Conservation (phyloP, 2,329 filamentous ascomycete species). For the Claviceps pazoutovae region DNA sequence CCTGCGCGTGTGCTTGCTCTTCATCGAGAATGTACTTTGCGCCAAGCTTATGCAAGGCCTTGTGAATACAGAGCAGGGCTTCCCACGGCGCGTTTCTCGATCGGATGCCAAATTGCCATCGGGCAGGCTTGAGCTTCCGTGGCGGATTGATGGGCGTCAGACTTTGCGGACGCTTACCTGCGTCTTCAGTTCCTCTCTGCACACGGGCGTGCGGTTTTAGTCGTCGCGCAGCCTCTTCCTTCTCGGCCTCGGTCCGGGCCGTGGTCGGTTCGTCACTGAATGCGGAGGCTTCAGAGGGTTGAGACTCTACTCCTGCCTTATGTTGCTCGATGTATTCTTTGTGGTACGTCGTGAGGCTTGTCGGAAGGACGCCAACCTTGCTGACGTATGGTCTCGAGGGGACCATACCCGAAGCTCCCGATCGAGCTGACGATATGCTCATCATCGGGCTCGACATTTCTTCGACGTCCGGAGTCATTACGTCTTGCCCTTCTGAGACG, state of each 20-base stretch:
- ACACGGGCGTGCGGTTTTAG: slow-evolving; percentile 75
- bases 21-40: slow-evolving; percentile 72
- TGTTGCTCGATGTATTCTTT: slow-evolving; percentile 73
- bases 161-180: slow-evolving; percentile 42
- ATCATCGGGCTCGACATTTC: slow-evolving; percentile 35
- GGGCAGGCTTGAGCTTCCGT: slow-evolving; percentile 66
- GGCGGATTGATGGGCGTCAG: slow-evolving; percentile 48
- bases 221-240: slow-evolving; percentile 65
- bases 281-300: slow-evolving; percentile 27
- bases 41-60: slow-evolving; percentile 73
- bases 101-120: slow-evolving; percentile 96
- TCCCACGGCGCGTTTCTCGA: slow-evolving; percentile 90
- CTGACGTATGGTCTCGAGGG: slow-evolving; percentile 50
- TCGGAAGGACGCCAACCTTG: slow-evolving; percentile 84
- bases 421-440: slow-evolving; percentile 41
- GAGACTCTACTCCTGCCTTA: slow-evolving; percentile 36
- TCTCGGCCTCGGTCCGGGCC: slow-evolving; percentile 54
- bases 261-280: slow-evolving; percentile 34
- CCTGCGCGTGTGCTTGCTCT: slow-evolving; percentile 32
- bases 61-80: slow-evolving; percentile 89
- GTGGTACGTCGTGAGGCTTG: slow-evolving; percentile 81
- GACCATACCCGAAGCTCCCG: slow-evolving; percentile 33
- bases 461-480: slow-evolving; percentile 21
- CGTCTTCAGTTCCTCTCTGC: slow-evolving; percentile 53
- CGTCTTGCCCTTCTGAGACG: slow-evolving; percentile 20